phyloP scores from a whole-genome alignment of 2,329 filamentous ascomycete genomes.

The Fusarium tjaetaba region DNA sequence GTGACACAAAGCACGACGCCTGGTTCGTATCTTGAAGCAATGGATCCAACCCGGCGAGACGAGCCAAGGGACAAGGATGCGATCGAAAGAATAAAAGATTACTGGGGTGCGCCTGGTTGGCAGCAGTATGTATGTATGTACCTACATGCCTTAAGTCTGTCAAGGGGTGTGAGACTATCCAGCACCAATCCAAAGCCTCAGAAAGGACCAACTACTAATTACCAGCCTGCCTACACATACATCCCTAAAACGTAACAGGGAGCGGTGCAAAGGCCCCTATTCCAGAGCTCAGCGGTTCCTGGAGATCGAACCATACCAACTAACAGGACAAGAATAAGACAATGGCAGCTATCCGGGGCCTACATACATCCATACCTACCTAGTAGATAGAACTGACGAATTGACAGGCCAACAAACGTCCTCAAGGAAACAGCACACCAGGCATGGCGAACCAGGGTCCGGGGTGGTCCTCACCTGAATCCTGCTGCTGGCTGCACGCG shows the following conservation, averaged over 20 bases:
- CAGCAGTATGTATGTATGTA: background rate
- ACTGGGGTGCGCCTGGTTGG: constrained; percentile 33
- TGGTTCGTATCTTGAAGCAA: constrained; percentile 47
- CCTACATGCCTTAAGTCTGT: background rate
- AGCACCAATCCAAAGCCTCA: constrained; percentile 12
- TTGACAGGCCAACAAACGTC: constrained; percentile 30
- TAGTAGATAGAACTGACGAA: background rate
- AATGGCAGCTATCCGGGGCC: background rate
- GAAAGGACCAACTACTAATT: constrained; percentile 13
- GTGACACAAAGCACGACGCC: constrained; percentile 44
- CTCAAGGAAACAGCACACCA: constrained; percentile 28
- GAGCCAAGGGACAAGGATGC: constrained; percentile 41
- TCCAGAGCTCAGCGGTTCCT: background rate
- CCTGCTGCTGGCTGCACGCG: constrained; percentile 42
- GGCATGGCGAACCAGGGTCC: constrained; percentile 38
- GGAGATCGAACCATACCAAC: background rate
- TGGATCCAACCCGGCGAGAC: constrained; percentile 43
- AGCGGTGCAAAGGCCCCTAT: constrained; percentile 18
- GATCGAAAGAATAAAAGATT: constrained; percentile 35
- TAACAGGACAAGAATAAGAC: background rate
- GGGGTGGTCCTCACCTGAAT: constrained; percentile 44
- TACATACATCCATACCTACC: background rate
- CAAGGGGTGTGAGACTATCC: constrained; percentile 34
- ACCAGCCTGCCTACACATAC: background rate
- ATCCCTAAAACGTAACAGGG: constrained; percentile 10